A percentile compares a stretch with the other conserved stretches of the same genome.
These are phyloP conservation scores for Cercospora berteroae DNA, from an alignment of 2,329 filamentous ascomycete species.

Conservation along the genomic window DNA sequence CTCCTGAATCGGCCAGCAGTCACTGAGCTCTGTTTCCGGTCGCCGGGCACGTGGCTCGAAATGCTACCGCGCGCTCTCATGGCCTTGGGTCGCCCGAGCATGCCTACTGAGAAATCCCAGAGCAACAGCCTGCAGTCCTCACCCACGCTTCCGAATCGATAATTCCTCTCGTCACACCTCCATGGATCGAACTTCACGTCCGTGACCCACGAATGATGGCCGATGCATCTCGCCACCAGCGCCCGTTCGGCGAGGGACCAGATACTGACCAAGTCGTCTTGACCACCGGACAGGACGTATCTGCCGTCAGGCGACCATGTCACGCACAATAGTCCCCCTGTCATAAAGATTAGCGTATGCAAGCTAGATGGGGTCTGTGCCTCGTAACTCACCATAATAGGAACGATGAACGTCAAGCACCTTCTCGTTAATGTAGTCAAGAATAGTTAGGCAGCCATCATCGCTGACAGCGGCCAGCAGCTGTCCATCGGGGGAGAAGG, in stretches of 20 bases:
- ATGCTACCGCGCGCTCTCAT: slow-evolving; percentile 55
- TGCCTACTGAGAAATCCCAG: slow-evolving; percentile 97
- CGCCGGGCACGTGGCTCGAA: slow-evolving; percentile 53
- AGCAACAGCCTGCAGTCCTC: slow-evolving; percentile 87
- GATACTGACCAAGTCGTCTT: slow-evolving; percentile 94
- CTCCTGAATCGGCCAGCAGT: slow-evolving; percentile 65
- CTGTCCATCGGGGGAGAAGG: slow-evolving; percentile 84
- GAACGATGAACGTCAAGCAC: slow-evolving; percentile 83
- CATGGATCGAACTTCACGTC: slow-evolving; percentile 93
- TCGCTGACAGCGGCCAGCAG: slow-evolving; percentile 89
- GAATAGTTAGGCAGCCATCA: slow-evolving; percentile 82
- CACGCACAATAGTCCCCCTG: slow-evolving; percentile 73
- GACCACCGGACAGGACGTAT: slow-evolving; percentile 90
- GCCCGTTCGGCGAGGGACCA: slow-evolving; percentile 84
- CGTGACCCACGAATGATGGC: slow-evolving; percentile 94
- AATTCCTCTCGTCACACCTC: slow-evolving; percentile 93
- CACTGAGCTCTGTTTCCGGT: slow-evolving; percentile 39
- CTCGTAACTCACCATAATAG: slow-evolving; percentile 67
- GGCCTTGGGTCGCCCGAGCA: slow-evolving; percentile 86
- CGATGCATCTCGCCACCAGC: slow-evolving; percentile 87
- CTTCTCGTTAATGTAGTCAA: slow-evolving; percentile 87
- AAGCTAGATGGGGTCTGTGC: background rate
- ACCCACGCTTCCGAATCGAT: slow-evolving; percentile 92
- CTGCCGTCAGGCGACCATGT: slow-evolving; percentile 98
- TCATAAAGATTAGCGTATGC: background rate